Evolutionary conservation across 768 basidiomycete genomes (phyloP).

Genomic region (Trametes cingulata): DNA sequence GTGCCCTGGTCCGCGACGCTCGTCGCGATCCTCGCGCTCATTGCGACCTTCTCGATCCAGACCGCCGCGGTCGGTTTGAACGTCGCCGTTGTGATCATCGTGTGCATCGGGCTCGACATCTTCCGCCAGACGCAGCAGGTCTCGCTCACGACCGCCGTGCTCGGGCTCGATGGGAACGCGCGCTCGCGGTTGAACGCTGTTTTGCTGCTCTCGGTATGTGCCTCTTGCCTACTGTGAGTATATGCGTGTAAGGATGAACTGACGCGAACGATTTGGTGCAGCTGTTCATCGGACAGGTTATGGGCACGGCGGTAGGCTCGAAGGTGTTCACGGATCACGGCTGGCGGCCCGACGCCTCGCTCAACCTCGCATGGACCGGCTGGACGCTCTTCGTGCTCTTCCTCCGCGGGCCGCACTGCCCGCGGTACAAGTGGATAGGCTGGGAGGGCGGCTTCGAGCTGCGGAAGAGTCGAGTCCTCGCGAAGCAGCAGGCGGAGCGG

Average conservation of each 20-base stretch:
- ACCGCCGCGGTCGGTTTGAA: slow-evolving; percentile 68
- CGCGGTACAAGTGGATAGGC: slow-evolving; percentile 61
- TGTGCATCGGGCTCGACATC: slow-evolving; percentile 70
- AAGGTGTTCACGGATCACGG: slow-evolving; percentile 68
- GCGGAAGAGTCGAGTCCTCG: slow-evolving; percentile 4
- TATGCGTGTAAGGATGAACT: not conserved
- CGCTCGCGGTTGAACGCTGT: slow-evolving; percentile 74
- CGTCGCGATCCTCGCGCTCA: slow-evolving; percentile 46
- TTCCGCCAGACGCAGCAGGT: slow-evolving; percentile 78
- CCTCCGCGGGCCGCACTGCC: slow-evolving; percentile 65
- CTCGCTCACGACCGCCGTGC: slow-evolving; percentile 59
- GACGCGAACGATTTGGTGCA: too few relatives aligned
- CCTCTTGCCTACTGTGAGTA: not conserved
- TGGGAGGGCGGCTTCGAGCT: slow-evolving; percentile 52
- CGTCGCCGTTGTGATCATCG: slow-evolving; percentile 69
- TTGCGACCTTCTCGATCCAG: slow-evolving; percentile 62
- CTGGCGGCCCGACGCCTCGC: slow-evolving; percentile 65
- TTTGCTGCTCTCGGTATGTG: slow-evolving; percentile 62
- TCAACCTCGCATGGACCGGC: slow-evolving; percentile 59
- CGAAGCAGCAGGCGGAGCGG: not conserved
- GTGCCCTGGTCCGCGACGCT: slow-evolving; percentile 80
- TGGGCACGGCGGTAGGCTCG: slow-evolving; percentile 77
- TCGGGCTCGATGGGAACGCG: slow-evolving; percentile 13
- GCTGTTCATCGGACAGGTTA: slow-evolving; percentile 79
- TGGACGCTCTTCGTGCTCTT: slow-evolving; percentile 59